Base-by-base conservation (phyloP, 73 alveolate genomes). In the Tetrahymena borealis region DNA sequence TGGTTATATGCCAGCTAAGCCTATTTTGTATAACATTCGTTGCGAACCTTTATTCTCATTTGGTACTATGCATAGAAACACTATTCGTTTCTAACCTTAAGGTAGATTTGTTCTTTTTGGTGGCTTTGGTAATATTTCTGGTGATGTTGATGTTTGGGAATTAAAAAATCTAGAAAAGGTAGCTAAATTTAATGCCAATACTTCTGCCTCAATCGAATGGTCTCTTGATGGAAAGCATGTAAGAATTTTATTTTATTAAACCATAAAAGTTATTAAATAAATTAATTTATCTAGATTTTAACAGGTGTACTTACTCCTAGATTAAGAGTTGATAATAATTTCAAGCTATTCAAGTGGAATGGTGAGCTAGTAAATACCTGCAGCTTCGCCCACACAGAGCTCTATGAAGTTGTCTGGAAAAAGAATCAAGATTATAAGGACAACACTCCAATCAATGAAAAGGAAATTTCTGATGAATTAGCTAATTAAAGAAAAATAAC, bases 81-180 rank as follows among this genome's bases (percentile, higher is more conserved):
- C 85, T 18, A 60, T 60, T 60, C 85, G 85, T 60, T 60, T 60
- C 85, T 60, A 60, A n/a, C 85, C 85, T n/a, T 20, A 60, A 60
- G 85, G 85, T 24, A 60, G 85, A 60, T 60, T 60, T 60, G 85
- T 60, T 15, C 38, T 60, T 20, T 60, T 60, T 60, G 85, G 85
- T 60, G 85, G 85, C 31, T 60, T 60, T 60, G 85, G 85, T 60
- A 60, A 60, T 60, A 60, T 60, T 60, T 60, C 85, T 20, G 85
- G 85, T 60, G 85, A 60, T 60, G 85, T 60, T 60, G 85, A 60
- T 60, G 85, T 60, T 60, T 60, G 85, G 85, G 85, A 60, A 28
- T 60, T 60, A 60, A 60, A 60, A 7, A 15, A 32, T 15, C 28
- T 60, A 60, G 85, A 60, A 60, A 60, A 60, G 31, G 2, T 60